phyloP scores from a whole-genome alignment of 2,329 filamentous ascomycete species.

The Biscogniauxia marginata region DNA sequence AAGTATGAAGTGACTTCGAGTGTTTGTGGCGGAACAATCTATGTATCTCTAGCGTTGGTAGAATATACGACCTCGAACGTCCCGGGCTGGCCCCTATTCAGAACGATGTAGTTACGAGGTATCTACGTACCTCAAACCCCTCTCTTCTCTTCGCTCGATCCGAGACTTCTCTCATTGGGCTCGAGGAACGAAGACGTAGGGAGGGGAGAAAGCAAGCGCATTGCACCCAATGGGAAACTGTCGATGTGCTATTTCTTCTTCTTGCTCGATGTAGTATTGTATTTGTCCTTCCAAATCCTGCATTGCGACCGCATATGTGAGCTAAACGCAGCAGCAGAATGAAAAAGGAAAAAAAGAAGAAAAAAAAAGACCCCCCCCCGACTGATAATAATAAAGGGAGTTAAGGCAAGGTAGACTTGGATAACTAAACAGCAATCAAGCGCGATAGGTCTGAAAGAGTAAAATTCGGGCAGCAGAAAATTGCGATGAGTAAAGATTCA shows the following conservation, averaged over 20 bases:
- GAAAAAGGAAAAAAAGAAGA: constrained; percentile 6
- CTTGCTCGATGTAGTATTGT: constrained; percentile 52
- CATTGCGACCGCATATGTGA: constrained; percentile 25
- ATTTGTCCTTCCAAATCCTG: constrained; percentile 99
- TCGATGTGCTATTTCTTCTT: constrained; percentile 41
- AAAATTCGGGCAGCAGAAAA: not conserved
- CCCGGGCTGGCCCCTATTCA: not conserved
- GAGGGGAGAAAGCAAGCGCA: not conserved
- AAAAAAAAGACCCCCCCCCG: no score
- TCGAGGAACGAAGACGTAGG: not conserved
- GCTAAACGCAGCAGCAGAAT: constrained; percentile 13
- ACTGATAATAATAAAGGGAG: not conserved
- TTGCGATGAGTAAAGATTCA: not conserved
- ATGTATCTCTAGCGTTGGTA: not conserved
- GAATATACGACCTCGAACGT: not conserved
- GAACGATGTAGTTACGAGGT: not conserved
- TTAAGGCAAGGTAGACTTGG: not conserved
- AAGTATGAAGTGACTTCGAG: not conserved
- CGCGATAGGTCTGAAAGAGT: not conserved
- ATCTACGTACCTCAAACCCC: not conserved
- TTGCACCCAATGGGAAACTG: not conserved
- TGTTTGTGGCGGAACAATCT: not conserved
- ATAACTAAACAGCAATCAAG: not conserved
- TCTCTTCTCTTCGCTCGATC: not conserved
- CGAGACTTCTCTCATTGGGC: not conserved